These are phyloP conservation scores for Lichtheimia ramosa DNA, from an alignment of 371 early-diverging fungal species.

Conservation along the genomic window DNA sequence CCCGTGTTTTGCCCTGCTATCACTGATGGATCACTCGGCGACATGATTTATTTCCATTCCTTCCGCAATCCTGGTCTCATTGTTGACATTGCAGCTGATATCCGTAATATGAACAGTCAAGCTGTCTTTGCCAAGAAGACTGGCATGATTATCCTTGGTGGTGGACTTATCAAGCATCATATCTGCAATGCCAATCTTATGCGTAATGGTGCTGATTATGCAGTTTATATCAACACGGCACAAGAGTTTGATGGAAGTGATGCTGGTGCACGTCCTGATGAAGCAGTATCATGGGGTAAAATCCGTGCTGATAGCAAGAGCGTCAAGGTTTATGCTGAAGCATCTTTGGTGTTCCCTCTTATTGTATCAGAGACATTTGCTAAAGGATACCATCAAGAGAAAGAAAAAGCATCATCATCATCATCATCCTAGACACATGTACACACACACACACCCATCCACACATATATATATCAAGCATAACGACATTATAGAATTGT, in stretches of 20 bases:
- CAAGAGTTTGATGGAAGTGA: slow-evolving; percentile 99
- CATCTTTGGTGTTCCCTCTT: slow-evolving; percentile 94
- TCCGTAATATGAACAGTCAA: slow-evolving; percentile 91
- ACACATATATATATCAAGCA: not conserved
- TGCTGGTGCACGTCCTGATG: slow-evolving; percentile 98
- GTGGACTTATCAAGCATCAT: slow-evolving; percentile 99
- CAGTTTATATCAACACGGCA: slow-evolving; percentile 98
- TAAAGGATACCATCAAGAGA: slow-evolving; percentile 37
- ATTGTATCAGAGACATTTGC: slow-evolving; percentile 96
- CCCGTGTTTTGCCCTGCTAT: slow-evolving; percentile 99
- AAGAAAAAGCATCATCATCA: slow-evolving; percentile 1
- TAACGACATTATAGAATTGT: not conserved
- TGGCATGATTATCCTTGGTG: slow-evolving; percentile 98
- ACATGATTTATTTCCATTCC: slow-evolving; percentile 99
- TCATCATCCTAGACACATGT: no score
- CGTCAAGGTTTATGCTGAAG: slow-evolving; percentile 96
- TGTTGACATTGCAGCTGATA: slow-evolving; percentile 96
- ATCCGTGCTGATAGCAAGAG: slow-evolving; percentile 85
- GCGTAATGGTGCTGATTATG: slow-evolving; percentile 99
- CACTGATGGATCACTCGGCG: slow-evolving; percentile 99
- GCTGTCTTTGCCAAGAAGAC: slow-evolving; percentile 95
- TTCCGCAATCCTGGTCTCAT: slow-evolving; percentile 93
- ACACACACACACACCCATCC: slow-evolving; percentile 18
- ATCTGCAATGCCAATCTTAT: slow-evolving; percentile 99
- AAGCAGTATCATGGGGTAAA: slow-evolving; percentile 99